phyloP scores from a whole-genome alignment of 148 eudicot species.

The Heliamphora exappendiculata region DNA sequence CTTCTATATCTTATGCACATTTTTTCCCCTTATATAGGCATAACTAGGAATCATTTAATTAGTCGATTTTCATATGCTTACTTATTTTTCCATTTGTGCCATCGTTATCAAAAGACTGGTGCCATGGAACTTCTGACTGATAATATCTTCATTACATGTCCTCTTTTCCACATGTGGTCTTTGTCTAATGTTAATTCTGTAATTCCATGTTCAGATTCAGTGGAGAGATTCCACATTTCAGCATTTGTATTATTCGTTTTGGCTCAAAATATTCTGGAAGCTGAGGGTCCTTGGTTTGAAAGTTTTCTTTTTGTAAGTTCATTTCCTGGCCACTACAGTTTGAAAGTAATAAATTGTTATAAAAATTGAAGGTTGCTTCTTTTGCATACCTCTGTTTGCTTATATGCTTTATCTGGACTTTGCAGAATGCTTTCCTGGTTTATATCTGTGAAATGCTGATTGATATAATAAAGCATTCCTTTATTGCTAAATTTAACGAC shows the following conservation, averaged over 20 bases:
- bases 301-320: slow-evolving; percentile 74
- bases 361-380: not conserved
- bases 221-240: slow-evolving; percentile 89
- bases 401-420: slow-evolving; percentile 22
- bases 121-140: not conserved
- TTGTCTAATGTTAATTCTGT: slow-evolving; percentile 15
- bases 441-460: slow-evolving; percentile 72
- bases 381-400: slow-evolving; percentile 12
- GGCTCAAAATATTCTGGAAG: slow-evolving; percentile 93
- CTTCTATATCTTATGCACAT: not conserved
- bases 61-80: not conserved
- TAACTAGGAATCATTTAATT: not conserved
- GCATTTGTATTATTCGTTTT: slow-evolving; percentile 81
- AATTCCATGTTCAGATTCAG: slow-evolving; percentile 60
- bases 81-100: not conserved
- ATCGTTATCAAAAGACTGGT: not conserved
- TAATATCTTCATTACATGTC: not conserved
- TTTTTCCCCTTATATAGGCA: not conserved
- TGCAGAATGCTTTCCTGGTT: slow-evolving; percentile 91
- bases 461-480: slow-evolving; percentile 88
- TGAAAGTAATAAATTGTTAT: slow-evolving; percentile 3
- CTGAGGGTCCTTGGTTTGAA: slow-evolving; percentile 91
- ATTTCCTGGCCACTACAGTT: not conserved
- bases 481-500: slow-evolving; percentile 88
- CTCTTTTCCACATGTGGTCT: not conserved